Percentiles rank a stretch among this genome's conserved stretches.
Evolutionary conservation across 768 basidiomycete species (phyloP).

Genomic region (Leccinum sublutescens): DNA sequence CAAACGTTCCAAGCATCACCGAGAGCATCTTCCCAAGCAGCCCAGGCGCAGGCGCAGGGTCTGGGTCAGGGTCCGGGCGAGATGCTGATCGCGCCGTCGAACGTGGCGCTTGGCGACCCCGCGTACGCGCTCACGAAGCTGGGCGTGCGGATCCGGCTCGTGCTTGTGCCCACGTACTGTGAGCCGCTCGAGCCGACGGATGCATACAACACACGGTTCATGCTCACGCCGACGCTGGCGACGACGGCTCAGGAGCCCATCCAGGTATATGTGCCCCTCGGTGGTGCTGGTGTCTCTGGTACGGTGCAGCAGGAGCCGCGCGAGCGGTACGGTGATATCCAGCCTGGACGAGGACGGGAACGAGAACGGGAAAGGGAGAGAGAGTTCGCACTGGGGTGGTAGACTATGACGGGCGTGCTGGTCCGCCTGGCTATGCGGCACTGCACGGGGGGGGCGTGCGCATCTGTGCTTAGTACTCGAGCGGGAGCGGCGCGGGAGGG

Average conservation of each 20-base stretch:
- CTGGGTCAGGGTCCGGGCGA: conserved; percentile 2
- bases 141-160: conserved; percentile 15
- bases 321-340: conserved; percentile 5
- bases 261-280: conserved; percentile 16
- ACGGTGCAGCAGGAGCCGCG: not conserved
- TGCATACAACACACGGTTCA: conserved; percentile 6
- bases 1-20: too few relatives aligned
- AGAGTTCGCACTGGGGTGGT: conserved; percentile 22
- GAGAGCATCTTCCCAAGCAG: too few relatives aligned
- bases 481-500: conserved; percentile 17
- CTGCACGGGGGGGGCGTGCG: conserved; percentile 14
- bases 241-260: conserved; percentile 18
- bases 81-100: conserved; percentile 3
- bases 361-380: conserved; percentile 7
- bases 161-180: conserved; percentile 24
- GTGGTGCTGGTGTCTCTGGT: not conserved
- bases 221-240: conserved; percentile 21
- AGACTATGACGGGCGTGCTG: conserved; percentile 22
- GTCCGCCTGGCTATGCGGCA: conserved; percentile 21
- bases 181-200: conserved; percentile 20
- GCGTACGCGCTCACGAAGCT: conserved; percentile 24
- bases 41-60: too few relatives aligned
- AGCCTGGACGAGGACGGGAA: not conserved
- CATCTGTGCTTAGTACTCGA: conserved; percentile 26
- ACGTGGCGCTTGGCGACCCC: conserved; percentile 19